Evolutionary conservation across 176 grass and related monocot species (phyloP).

Genomic region (Ampelocalamus luodianensis): DNA sequence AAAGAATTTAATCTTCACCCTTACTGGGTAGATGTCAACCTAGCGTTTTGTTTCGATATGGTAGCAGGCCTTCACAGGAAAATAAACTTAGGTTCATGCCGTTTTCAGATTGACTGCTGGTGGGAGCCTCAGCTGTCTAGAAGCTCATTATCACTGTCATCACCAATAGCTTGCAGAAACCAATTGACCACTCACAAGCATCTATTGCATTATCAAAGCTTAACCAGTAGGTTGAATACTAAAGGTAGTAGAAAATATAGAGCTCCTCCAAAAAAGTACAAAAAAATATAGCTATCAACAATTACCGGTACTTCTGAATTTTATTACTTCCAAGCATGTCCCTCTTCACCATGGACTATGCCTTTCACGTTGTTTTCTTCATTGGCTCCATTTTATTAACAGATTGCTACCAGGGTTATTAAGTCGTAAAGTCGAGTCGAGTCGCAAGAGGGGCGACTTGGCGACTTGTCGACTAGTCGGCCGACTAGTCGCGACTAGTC

Average conservation of each 20-base stretch:
- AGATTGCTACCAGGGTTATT: background rate
- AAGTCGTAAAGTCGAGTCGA: no score
- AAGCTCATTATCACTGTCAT: conserved; percentile 3
- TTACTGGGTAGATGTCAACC: background rate
- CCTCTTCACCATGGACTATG: background rate
- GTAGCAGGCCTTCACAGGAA: background rate
- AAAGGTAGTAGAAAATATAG: background rate
- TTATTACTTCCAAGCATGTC: background rate
- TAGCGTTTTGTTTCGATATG: background rate
- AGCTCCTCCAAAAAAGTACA: background rate
- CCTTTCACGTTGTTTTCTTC: background rate
- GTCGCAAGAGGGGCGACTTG: no score
- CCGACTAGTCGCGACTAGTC: no score
- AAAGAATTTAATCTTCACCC: background rate
- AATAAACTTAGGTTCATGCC: background rate
- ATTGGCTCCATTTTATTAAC: background rate
- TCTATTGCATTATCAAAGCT: background rate
- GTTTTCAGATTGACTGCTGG: conserved; percentile 1
- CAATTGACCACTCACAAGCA: background rate
- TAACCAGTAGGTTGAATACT: background rate
- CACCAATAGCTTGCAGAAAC: background rate
- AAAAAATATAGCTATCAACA: background rate
- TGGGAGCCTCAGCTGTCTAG: background rate
- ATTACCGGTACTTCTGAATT: background rate
- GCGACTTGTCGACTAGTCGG: no score